phyloP scores from a whole-genome alignment of 768 basidiomycete genomes.

The Xerocomus potaroensis region DNA sequence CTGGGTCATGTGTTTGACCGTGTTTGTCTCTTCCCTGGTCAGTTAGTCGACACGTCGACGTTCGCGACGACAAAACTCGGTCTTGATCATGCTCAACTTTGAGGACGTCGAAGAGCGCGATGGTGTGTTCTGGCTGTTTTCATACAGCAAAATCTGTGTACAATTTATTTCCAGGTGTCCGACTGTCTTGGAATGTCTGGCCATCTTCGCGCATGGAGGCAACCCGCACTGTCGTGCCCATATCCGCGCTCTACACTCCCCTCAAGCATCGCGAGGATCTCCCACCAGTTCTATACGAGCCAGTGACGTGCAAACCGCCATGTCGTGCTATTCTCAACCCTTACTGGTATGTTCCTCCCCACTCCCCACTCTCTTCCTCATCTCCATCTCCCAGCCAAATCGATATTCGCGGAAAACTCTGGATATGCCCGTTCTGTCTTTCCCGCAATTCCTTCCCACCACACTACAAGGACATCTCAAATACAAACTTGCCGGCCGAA shows the following conservation, averaged over 20 bases:
- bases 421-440: conserved; percentile 99
- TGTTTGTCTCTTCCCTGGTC: conserved; percentile 16
- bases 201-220: conserved; percentile 97
- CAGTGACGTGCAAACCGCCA: conserved; percentile 96
- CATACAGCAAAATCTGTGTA: not conserved
- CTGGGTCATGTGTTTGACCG: conserved; percentile 13
- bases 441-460: conserved; percentile 96
- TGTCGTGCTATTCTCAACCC: conserved; percentile 98
- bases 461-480: conserved; percentile 98
- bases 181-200: conserved; percentile 99
- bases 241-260: conserved; percentile 96
- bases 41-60: conserved; percentile 24
- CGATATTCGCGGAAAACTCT: conserved; percentile 96
- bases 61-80: conserved; percentile 24
- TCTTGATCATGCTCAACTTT: conserved; percentile 65
- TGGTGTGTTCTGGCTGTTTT: conserved; percentile 46
- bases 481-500: conserved; percentile 94
- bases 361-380: not conserved
- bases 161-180: conserved; percentile 58
- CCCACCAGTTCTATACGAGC: conserved; percentile 95
- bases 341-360: conserved; percentile 67
- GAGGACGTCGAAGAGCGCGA: conserved; percentile 98
- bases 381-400: conserved; percentile 67
- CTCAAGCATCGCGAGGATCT: conserved; percentile 92
- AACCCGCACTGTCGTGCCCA: conserved; percentile 95